Percentiles rank a stretch among this genome's conserved stretches.
These are phyloP conservation scores for Candolleomyces efflorescens DNA, from an alignment of 768 basidiomycete genomes.

Conservation along the genomic window DNA sequence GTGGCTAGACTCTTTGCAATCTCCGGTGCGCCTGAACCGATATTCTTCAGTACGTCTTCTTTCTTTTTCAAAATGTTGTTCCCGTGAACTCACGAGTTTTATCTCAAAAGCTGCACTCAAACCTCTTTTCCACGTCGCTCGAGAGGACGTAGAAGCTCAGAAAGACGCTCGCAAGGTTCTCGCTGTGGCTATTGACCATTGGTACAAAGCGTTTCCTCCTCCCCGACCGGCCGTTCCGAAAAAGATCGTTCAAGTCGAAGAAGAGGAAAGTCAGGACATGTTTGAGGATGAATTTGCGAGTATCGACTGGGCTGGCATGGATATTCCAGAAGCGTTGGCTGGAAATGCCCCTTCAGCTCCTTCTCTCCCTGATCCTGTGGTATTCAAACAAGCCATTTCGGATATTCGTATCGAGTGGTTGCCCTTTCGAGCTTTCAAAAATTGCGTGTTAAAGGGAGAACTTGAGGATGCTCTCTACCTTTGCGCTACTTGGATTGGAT, in stretches of 20 bases:
- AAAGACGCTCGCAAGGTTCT: conserved; percentile 24
- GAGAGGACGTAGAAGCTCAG: conserved; percentile 3
- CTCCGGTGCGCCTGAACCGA: conserved; percentile 7
- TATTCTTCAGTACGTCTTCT: conserved; percentile 14
- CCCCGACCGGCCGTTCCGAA: conserved; percentile 25
- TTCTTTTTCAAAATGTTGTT: too few relatives aligned
- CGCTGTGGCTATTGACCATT: conserved; percentile 56
- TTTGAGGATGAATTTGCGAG: conserved; percentile 54
- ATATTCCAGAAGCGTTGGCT: conserved; percentile 42
- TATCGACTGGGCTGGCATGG: conserved; percentile 52
- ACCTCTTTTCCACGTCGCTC: conserved; percentile 9
- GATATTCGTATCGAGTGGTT: not conserved
- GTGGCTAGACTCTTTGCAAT: not conserved
- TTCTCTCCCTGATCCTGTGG: not conserved
- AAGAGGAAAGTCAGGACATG: conserved; percentile 77
- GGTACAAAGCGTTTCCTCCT: conserved; percentile 43
- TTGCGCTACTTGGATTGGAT: not conserved
- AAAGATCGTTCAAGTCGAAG: conserved; percentile 21
- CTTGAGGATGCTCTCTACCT: not conserved
- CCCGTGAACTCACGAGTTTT: too few relatives aligned
- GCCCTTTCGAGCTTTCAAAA: not conserved
- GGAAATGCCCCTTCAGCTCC: conserved; percentile 15
- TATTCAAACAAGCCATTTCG: not conserved
- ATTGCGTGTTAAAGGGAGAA: not conserved
- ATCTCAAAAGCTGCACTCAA: conserved; percentile 13